Evolutionary conservation across 2,329 filamentous ascomycete genomes (phyloP), one percentile per base, ranked within the genome.

Genomic region (Colletotrichum gloeosporioides): DNA sequence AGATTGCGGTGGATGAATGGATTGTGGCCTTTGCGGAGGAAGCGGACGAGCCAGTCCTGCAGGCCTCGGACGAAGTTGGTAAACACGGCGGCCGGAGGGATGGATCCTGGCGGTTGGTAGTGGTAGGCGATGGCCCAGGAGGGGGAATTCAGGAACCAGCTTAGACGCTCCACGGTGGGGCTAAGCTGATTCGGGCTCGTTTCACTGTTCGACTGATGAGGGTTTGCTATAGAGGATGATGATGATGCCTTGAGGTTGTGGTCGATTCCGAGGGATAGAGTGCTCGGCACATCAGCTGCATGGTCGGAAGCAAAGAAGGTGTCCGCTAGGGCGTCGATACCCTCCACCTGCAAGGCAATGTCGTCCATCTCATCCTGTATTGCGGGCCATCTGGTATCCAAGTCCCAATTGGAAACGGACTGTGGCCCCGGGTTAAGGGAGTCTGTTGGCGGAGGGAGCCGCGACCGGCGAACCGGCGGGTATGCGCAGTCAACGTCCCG

Each of bases 1-100:
- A 81, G 64, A 13, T 66, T 73, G 8, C 64, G 25, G 63, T 81
- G 80, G 44, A 81, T 80, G 59, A 81, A 80, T 4, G 78, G 75
- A 57, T 78, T 79, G 57, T 71, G 78, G 15, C 78, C 77, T 61
- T 71, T 73, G 16, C 69, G 63, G 49, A 79, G 67, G 77, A 79
- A 81, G 62, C 77, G 70, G 18, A 29, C 61, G 4, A 81, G 74
- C 80, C 80, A 81, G 4, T 29, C n/a, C 29, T 69, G 59, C 3
- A 78, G 12, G 7, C 55, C 65, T 27, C 49, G 68, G 66, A 79
- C 55, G 44, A 78, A 75, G 39, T 77, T 49, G 39, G 64, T 63
- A 55, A 77, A 62, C 8, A 66, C 69, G 18, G 62, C 53, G 22
- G 66, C 65, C 6, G 71, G 44, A 32, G 65, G 65, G 9, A 67